Evolutionary conservation across 73 alveolate genomes (phyloP).

Genomic region (Stentor roeselii): DNA sequence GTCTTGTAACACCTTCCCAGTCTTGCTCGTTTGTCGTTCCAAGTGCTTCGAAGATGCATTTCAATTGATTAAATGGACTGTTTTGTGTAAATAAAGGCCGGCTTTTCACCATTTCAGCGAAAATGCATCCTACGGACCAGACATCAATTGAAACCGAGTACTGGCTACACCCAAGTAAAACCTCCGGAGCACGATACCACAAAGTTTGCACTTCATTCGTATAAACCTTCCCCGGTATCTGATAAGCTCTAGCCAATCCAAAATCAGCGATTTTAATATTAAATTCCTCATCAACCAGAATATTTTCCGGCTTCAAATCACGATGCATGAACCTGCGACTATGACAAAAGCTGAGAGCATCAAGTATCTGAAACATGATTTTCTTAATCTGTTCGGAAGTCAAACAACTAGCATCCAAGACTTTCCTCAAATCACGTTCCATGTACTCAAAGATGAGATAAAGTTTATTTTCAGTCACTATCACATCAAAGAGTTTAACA

Average conservation of each 20-base stretch:
- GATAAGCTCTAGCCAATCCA: conserved; percentile 94
- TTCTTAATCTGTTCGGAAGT: conserved; percentile 44
- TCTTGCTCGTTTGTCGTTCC: conserved; percentile 87
- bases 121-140: conserved; percentile 97
- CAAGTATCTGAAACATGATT: conserved; percentile 66
- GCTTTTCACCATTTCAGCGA: conserved; percentile 90
- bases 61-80: conserved; percentile 79
- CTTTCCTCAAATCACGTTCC: conserved; percentile 76
- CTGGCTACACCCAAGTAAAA: conserved; percentile 69
- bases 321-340: conserved; percentile 79
- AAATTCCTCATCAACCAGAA: conserved; percentile 67
- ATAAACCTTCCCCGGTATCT: conserved; percentile 76
- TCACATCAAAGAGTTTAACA: conserved; percentile 73
- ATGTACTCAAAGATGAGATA: conserved; percentile 79
- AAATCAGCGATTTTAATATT: conserved; percentile 87
- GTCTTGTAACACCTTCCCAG: conserved; percentile 57
- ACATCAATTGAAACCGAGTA: conserved; percentile 92
- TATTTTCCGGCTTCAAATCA: conserved; percentile 85
- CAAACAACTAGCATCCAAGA: conserved; percentile 60
- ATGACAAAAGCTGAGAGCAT: conserved; percentile 77
- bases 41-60: conserved; percentile 70
- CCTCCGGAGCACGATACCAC: conserved; percentile 96
- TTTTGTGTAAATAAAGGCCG: conserved; percentile 91
- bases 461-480: conserved; percentile 71
- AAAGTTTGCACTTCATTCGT: conserved; percentile 93